phyloP scores from a whole-genome alignment of 2,329 filamentous ascomycete species.

The Huntiella savannae region DNA sequence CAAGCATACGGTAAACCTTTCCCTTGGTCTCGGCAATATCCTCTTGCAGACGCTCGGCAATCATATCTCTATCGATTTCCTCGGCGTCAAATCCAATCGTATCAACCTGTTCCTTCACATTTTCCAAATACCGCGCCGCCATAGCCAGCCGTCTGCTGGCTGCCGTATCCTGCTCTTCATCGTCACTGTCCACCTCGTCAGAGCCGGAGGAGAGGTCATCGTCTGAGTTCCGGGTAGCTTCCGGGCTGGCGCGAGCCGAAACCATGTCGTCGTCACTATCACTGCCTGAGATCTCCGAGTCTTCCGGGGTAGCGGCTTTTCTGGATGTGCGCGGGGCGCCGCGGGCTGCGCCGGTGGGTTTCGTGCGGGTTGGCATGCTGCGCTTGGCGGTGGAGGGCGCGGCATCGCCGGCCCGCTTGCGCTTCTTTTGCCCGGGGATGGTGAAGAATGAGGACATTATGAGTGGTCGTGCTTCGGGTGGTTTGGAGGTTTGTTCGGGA shows the following conservation, averaged over 20 bases:
- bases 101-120: slow-evolving; percentile 65
- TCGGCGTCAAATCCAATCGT: slow-evolving; percentile 72
- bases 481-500: too few relatives aligned
- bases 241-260: neutral
- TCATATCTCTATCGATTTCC: slow-evolving; percentile 79
- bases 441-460: slow-evolving; percentile 93
- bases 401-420: slow-evolving; percentile 48
- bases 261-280: slow-evolving; percentile 39
- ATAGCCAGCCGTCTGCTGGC: slow-evolving; percentile 72
- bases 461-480: too few relatives aligned
- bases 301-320: slow-evolving; percentile 21
- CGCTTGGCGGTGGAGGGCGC: slow-evolving; percentile 19
- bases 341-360: neutral
- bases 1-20: slow-evolving; percentile 66
- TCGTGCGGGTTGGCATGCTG: slow-evolving; percentile 7
- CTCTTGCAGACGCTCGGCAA: slow-evolving; percentile 76
- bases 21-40: slow-evolving; percentile 87
- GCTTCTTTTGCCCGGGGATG: slow-evolving; percentile 70
- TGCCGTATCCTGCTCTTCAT: slow-evolving; percentile 70
- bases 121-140: slow-evolving; percentile 83
- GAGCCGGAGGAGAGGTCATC: slow-evolving; percentile 30
- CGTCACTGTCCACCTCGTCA: slow-evolving; percentile 28
- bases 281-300: slow-evolving; percentile 75
- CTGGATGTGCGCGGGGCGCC: slow-evolving; percentile 2
- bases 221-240: slow-evolving; percentile 20